These are phyloP conservation scores for Isabelozyma heimii DNA, from an alignment of 805 yeast genomes.

Conservation along the genomic window DNA sequence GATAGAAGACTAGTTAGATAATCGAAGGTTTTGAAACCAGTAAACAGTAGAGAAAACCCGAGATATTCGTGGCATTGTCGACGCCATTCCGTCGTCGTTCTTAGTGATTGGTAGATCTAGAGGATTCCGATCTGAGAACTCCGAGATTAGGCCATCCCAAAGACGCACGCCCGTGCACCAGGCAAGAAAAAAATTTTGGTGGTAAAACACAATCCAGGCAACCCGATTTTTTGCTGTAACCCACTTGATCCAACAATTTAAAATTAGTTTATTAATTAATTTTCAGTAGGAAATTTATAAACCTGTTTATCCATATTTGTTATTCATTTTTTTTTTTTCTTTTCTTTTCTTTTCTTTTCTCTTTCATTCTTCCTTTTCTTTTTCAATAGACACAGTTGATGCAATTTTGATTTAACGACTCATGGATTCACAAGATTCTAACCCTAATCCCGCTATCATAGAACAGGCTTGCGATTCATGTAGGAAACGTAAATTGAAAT, in stretches of 20 bases:
- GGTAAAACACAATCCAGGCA: background rate
- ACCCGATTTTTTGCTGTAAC: background rate
- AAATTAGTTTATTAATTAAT: background rate
- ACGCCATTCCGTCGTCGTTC: too few relatives aligned
- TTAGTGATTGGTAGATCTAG: background rate
- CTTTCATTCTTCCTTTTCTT: background rate
- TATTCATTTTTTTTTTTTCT: background rate
- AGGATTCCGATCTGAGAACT: background rate
- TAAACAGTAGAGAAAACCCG: too few relatives aligned
- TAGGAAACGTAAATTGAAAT: slow-evolving; percentile 72
- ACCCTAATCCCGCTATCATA: slow-evolving; percentile 14
- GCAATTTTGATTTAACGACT: background rate
- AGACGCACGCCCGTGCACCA: background rate
- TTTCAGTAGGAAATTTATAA: too few relatives aligned
- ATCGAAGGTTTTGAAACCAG: too few relatives aligned
- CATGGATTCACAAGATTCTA: background rate
- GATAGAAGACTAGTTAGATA: too few relatives aligned
- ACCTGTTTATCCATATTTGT: background rate
- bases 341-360: background rate
- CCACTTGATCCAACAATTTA: background rate
- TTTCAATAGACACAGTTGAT: too few relatives aligned
- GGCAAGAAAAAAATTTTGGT: background rate
- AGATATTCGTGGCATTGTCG: background rate
- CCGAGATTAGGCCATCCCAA: background rate
- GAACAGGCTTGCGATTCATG: slow-evolving; percentile 82